These are phyloP conservation scores for Ephemerocybe angulata DNA, from an alignment of 768 basidiomycete genomes.

Conservation along the genomic window DNA sequence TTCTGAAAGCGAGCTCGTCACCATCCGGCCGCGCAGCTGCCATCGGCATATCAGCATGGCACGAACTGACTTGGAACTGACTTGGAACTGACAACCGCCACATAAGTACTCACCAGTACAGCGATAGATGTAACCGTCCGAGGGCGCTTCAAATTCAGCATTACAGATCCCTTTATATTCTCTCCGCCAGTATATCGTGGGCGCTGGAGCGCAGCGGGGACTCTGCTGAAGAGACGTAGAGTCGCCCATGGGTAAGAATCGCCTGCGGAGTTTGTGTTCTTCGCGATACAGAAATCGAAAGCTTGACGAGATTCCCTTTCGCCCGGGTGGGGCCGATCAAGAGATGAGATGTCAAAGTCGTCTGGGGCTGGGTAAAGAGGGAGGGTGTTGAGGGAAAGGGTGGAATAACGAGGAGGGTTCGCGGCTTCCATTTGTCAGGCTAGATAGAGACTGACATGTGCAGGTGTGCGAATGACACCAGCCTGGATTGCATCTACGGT, in stretches of 20 bases:
- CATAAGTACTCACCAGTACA: constrained; percentile 3
- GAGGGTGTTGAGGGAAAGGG: neutral
- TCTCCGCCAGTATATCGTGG: constrained; percentile 5
- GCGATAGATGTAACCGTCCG: neutral
- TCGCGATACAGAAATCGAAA: neutral
- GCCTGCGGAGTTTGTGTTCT: neutral
- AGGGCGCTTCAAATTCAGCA: neutral
- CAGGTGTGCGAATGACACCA: too few species aligned
- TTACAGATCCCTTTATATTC: constrained; percentile 1
- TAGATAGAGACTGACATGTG: too few species aligned
- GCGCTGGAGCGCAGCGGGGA: neutral
- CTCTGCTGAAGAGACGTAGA: neutral
- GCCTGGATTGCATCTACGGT: too few species aligned
- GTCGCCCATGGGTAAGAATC: neutral
- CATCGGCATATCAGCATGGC: too few species aligned
- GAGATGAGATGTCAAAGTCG: neutral
- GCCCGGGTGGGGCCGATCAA: neutral
- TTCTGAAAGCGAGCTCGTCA: constrained; percentile 15
- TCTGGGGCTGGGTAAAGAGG: neutral
- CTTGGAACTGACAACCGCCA: too few species aligned
- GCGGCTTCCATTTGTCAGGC: too few species aligned
- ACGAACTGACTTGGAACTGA: too few species aligned
- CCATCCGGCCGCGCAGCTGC: constrained; percentile 25
- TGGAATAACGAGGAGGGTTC: neutral
- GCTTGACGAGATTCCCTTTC: neutral